Evolutionary conservation across 257 asterid species (phyloP).

Genomic region (Gardenia jasminoides): DNA sequence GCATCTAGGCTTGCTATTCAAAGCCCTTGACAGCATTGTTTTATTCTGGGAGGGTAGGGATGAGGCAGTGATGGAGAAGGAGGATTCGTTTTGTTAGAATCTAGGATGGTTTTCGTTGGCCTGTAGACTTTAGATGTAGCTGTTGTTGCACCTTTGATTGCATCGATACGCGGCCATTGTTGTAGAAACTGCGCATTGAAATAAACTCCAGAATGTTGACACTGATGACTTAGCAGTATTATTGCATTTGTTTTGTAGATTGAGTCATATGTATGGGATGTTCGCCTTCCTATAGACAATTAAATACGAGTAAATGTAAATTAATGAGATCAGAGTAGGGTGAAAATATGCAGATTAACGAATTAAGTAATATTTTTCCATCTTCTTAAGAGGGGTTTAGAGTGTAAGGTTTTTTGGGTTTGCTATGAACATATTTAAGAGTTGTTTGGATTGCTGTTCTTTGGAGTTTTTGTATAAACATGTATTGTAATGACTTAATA

Average conservation of each 20-base stretch:
- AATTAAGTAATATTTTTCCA: too few species aligned
- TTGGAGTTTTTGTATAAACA: too few species aligned
- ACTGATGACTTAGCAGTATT: neutral
- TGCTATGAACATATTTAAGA: too few species aligned
- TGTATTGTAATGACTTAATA: too few species aligned
- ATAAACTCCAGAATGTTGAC: neutral
- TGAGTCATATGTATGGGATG: neutral
- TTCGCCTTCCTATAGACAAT: neutral
- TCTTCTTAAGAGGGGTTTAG: too few species aligned
- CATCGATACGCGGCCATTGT: neutral
- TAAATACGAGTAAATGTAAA: too few species aligned
- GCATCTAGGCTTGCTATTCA: slow-evolving; percentile 31
- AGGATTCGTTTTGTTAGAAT: slow-evolving; percentile 4
- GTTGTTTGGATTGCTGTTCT: too few species aligned
- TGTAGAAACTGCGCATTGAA: neutral
- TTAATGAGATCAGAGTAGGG: too few species aligned
- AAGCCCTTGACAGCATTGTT: slow-evolving; percentile 49
- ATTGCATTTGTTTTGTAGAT: neutral
- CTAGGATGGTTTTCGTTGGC: slow-evolving; percentile 5
- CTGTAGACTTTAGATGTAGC: neutral
- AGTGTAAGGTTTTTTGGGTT: too few species aligned
- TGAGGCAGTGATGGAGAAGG: neutral
- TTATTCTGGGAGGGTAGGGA: neutral
- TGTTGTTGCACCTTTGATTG: neutral
- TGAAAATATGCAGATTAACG: too few species aligned